Conservation (phyloP, 495 filamentous ascomycete genomes). For the Penicillium arizonense region DNA sequence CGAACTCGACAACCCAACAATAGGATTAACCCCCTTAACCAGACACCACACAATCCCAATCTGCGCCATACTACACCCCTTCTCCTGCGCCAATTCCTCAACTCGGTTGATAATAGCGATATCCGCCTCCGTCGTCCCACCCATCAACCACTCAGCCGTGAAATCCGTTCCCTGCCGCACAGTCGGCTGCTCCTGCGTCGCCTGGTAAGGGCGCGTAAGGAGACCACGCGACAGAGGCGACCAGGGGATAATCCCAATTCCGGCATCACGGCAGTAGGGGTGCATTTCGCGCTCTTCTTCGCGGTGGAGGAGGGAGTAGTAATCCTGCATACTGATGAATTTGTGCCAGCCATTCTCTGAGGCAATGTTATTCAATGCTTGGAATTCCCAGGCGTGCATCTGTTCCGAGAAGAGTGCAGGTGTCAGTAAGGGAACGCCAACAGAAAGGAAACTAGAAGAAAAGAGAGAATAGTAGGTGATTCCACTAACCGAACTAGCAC, state of each 20-base stretch:
- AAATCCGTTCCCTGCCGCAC: conserved; percentile 49
- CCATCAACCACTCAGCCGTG: conserved; percentile 41
- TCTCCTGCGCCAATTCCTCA: conserved; percentile 65
- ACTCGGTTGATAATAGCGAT: conserved; percentile 61
- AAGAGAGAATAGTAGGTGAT: too few relatives aligned
- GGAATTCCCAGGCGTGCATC: conserved; percentile 61
- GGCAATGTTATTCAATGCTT: conserved; percentile 54
- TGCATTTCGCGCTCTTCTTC: conserved; percentile 65
- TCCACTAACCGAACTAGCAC: conserved; percentile 39
- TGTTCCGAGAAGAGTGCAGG: conserved; percentile 1
- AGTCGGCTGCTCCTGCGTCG: conserved; percentile 16
- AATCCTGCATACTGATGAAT: conserved; percentile 62
- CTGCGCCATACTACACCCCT: conserved; percentile 59
- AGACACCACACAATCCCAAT: conserved; percentile 68
- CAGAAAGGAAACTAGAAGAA: not conserved
- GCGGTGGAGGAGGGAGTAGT: conserved; percentile 56
- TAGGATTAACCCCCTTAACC: conserved; percentile 53
- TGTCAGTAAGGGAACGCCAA: too few relatives aligned
- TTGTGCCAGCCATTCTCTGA: conserved; percentile 55
- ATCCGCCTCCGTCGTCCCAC: conserved; percentile 47
- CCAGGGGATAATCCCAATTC: conserved; percentile 69
- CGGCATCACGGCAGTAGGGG: conserved; percentile 67
- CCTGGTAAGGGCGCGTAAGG: conserved; percentile 49
- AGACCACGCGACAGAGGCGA: conserved; percentile 59
- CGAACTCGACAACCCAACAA: conserved; percentile 61